Conservation (phyloP, 2,329 filamentous ascomycete species). For the Penicillium psychrosexuale region DNA sequence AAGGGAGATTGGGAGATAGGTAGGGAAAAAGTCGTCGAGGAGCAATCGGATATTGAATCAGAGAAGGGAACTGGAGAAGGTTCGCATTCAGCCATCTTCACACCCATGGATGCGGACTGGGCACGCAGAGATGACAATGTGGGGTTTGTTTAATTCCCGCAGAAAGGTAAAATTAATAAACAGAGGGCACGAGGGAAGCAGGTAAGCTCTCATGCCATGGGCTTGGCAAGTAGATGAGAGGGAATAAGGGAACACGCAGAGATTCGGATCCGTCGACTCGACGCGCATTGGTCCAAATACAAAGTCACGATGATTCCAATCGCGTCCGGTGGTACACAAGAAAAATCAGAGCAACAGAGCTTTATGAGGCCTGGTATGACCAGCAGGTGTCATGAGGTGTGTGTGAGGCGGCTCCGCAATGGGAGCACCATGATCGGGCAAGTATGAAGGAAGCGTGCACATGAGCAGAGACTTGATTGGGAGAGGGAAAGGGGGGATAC, state of each 20-base stretch:
- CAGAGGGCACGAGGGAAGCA: constrained; percentile 4
- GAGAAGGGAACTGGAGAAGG: constrained; percentile 22
- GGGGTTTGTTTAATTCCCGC: constrained; percentile 4
- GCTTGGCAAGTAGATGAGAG: not conserved
- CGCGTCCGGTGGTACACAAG: constrained; percentile 15
- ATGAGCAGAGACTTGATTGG: constrained; percentile 16
- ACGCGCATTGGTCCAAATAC: constrained; percentile 9
- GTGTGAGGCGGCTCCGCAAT: constrained; percentile 20
- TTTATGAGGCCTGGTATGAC: constrained; percentile 11
- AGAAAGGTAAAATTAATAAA: constrained; percentile 1
- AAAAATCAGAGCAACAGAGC: constrained; percentile 2
- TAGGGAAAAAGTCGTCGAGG: constrained; percentile 3
- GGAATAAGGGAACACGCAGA: constrained; percentile 3
- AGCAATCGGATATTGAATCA: constrained; percentile 9
- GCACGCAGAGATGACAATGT: not conserved
- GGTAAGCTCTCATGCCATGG: constrained; percentile 14
- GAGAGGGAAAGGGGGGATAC: not conserved
- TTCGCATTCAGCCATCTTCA: constrained; percentile 30
- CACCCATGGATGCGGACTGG: constrained; percentile 15
- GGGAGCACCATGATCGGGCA: constrained; percentile 8
- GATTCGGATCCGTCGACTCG: constrained; percentile 1
- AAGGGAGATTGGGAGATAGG: not conserved
- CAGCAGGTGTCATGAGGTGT: constrained; percentile 17
- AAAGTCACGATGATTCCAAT: constrained; percentile 20
- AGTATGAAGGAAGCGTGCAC: constrained; percentile 12